A percentile compares a stretch with the other conserved stretches of the same genome.
Evolutionary conservation across 2,329 filamentous ascomycete genomes (phyloP).

Genomic region (Diaporthe nobilis): DNA sequence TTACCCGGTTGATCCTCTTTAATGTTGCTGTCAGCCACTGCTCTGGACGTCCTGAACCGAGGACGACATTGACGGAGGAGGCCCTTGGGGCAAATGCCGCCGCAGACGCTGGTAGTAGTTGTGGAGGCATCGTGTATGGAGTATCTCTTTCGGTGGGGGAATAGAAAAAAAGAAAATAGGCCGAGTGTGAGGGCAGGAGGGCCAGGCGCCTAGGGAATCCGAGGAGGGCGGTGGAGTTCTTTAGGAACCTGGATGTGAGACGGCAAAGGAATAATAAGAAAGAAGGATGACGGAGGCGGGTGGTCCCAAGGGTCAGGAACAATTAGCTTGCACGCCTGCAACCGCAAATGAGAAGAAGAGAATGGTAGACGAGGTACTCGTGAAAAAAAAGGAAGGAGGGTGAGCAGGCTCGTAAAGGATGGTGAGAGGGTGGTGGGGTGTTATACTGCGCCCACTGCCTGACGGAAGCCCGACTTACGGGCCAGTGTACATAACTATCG

Average conservation of each 20-base stretch:
- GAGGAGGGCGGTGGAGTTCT: constrained; percentile 55
- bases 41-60: constrained; percentile 87
- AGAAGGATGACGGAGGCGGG: constrained; percentile 64
- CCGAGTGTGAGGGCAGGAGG: constrained; percentile 39
- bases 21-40: constrained; percentile 97
- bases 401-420: constrained; percentile 59
- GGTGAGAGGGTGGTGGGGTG: constrained; percentile 64
- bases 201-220: constrained; percentile 35
- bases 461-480: constrained; percentile 39
- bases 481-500: constrained; percentile 33
- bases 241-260: constrained; percentile 49
- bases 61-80: constrained; percentile 93
- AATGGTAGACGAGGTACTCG: constrained; percentile 71
- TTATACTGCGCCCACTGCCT: constrained; percentile 54
- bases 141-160: constrained; percentile 27
- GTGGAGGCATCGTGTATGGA: constrained; percentile 79
- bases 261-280: constrained; percentile 55
- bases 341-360: constrained; percentile 71
- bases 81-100: constrained; percentile 94
- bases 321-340: constrained; percentile 74
- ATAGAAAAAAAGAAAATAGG: constrained; percentile 35
- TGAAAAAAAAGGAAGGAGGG: constrained; percentile 65
- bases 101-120: constrained; percentile 94
- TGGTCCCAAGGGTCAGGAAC: constrained; percentile 64
- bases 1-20: constrained; percentile 96